These are phyloP conservation scores for Pseudisothecium myosuroides DNA, from an alignment of 225 moss, liverwort and hornwort species.

Conservation along the genomic window DNA sequence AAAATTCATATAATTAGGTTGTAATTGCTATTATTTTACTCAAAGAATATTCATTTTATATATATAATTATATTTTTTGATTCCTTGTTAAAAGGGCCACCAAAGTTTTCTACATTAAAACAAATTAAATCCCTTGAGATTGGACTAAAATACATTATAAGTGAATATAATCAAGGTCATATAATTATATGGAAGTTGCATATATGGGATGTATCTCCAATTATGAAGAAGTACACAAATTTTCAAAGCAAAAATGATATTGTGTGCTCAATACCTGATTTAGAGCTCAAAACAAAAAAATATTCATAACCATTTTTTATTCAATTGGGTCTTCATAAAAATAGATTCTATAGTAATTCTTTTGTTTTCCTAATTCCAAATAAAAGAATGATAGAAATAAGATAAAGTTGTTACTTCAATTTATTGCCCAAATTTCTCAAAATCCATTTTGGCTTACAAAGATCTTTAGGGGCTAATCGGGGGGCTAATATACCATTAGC, in stretches of 20 bases:
- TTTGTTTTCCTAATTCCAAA: too few relatives aligned
- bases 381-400: background rate
- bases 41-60: too few relatives aligned
- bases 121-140: too few relatives aligned
- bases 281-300: background rate
- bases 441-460: background rate
- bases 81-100: too few relatives aligned
- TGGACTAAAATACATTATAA: too few relatives aligned
- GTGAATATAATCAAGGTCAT: too few relatives aligned
- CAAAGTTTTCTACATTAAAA: too few relatives aligned
- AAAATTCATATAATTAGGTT: too few relatives aligned
- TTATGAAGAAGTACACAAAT: background rate
- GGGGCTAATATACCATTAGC: background rate
- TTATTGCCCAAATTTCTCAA: background rate
- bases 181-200: too few relatives aligned
- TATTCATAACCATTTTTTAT: background rate
- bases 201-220: too few relatives aligned
- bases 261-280: accelerated
- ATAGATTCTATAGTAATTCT: background rate
- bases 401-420: background rate
- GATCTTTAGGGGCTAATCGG: background rate
- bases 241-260: background rate
- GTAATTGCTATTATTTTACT: too few relatives aligned
- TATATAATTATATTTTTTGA: too few relatives aligned
- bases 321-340: background rate